Conservation (phyloP, 345 rosid genomes). For the Corchorus capsularis region DNA sequence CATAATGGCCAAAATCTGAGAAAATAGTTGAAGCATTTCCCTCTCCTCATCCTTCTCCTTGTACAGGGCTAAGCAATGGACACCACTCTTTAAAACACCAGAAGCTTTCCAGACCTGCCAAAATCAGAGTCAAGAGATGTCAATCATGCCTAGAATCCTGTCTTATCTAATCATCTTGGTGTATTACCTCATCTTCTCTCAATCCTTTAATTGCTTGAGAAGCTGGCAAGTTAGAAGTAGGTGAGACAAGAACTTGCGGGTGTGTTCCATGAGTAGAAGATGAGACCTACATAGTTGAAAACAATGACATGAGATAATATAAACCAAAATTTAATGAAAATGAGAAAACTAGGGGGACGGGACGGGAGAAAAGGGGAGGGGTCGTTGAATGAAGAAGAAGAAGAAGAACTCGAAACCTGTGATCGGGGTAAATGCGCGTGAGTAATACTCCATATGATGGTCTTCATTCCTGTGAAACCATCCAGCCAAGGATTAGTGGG, state of each 20-base stretch:
- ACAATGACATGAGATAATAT: not conserved
- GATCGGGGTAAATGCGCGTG: conserved; percentile 97
- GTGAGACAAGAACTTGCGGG: conserved; percentile 65
- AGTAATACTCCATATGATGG: conserved; percentile 95
- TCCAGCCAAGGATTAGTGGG: conserved; percentile 23
- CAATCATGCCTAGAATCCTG: conserved; percentile 16
- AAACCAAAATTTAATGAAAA: conserved; percentile 9
- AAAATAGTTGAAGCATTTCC: conserved; percentile 85
- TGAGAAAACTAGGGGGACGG: not conserved
- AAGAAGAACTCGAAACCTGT: conserved; percentile 56
- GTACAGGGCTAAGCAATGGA: conserved; percentile 94
- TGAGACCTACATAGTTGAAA: conserved; percentile 49
- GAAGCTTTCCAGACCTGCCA: conserved; percentile 94
- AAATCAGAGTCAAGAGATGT: conserved; percentile 32
- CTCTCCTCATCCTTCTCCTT: conserved; percentile 98
- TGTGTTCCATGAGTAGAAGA: conserved; percentile 62
- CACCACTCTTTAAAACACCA: conserved; percentile 95
- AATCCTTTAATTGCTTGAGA: conserved; percentile 90
- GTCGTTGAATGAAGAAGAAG: not conserved
- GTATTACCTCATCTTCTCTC: conserved; percentile 94
- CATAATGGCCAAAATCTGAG: conserved; percentile 93
- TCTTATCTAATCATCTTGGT: conserved; percentile 16
- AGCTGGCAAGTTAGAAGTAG: conserved; percentile 56
- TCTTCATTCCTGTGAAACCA: conserved; percentile 83
- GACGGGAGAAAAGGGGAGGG: too few species aligned